Evolutionary conservation across 2,329 filamentous ascomycete species (phyloP).

Genomic region (Fusarium sp.): DNA sequence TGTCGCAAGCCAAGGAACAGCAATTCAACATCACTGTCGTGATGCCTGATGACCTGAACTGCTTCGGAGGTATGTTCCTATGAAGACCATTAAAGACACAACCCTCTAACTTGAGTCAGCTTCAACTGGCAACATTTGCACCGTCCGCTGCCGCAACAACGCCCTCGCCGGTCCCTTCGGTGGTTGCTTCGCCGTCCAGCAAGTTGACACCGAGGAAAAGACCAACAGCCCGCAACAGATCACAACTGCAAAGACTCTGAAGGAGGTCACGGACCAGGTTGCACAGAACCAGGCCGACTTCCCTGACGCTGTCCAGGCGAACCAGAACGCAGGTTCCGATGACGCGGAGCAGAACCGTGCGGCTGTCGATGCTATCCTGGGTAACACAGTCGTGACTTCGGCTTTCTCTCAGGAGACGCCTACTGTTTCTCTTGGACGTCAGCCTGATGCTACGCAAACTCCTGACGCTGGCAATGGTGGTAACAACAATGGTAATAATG

Average conservation of each 20-base stretch:
- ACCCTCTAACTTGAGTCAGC: conserved; percentile 43
- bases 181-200: conserved; percentile 69
- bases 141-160: conserved; percentile 70
- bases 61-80: conserved; percentile 61
- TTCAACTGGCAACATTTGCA: conserved; percentile 70
- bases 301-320: conserved; percentile 53
- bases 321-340: conserved; percentile 54
- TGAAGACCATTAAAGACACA: fast-evolving
- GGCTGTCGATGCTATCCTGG: conserved; percentile 54
- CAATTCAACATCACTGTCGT: conserved; percentile 68
- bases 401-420: conserved; percentile 52
- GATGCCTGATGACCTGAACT: conserved; percentile 63
- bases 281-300: conserved; percentile 64
- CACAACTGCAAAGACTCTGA: conserved; percentile 58
- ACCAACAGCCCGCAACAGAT: conserved; percentile 60
- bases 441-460: conserved; percentile 8
- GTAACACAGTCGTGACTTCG: conserved; percentile 44
- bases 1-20: conserved; percentile 66
- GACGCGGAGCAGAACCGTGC: conserved; percentile 48
- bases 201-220: conserved; percentile 57
- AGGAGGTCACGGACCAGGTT: conserved; percentile 61
- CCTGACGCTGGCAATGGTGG: conserved; percentile 10
- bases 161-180: conserved; percentile 68
- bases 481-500: conserved; percentile 19
- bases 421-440: conserved; percentile 34